phyloP scores from a whole-genome alignment of 257 asterid genomes.

The Solanum stenotomum region DNA sequence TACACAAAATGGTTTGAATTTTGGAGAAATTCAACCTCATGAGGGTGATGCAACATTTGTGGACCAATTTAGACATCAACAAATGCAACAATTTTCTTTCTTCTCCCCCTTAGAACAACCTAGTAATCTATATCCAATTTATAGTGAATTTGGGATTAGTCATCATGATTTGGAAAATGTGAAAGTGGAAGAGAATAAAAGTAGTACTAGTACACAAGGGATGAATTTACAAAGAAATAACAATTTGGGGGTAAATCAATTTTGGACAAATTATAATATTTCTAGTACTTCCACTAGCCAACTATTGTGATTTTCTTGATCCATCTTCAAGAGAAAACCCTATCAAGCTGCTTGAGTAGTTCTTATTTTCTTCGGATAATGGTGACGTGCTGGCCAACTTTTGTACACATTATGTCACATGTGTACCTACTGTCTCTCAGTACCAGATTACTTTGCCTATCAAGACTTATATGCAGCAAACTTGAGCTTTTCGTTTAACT shows the following conservation, averaged over 20 bases:
- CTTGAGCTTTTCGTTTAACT: neutral
- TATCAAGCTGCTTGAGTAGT: neutral
- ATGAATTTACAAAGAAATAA: conserved; percentile 3
- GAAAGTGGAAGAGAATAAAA: conserved; percentile 17
- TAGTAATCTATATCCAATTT: conserved; percentile 1
- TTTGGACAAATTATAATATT: conserved; percentile 22
- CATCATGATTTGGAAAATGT: neutral
- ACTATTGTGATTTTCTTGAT: conserved; percentile 7
- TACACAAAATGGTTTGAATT: neutral
- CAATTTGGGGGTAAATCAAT: conserved; percentile 9
- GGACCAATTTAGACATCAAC: conserved; percentile 21
- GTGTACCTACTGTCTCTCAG: neutral
- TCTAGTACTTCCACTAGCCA: conserved; percentile 15
- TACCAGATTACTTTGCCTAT: neutral
- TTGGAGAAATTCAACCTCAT: conserved; percentile 10
- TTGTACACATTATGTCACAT: neutral
- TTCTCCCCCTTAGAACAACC: conserved; percentile 11
- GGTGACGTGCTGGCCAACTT: neutral
- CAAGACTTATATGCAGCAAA: neutral
- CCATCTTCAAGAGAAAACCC: neutral
- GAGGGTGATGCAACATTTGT: conserved; percentile 3
- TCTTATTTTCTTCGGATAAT: neutral
- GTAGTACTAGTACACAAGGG: neutral
- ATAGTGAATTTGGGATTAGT: neutral
- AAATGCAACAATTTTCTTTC: conserved; percentile 14